Evolutionary conservation across 2,329 filamentous ascomycete species (phyloP), one percentile per base, ranked within the genome.

Genomic region (Trichoderma endophyticum): DNA sequence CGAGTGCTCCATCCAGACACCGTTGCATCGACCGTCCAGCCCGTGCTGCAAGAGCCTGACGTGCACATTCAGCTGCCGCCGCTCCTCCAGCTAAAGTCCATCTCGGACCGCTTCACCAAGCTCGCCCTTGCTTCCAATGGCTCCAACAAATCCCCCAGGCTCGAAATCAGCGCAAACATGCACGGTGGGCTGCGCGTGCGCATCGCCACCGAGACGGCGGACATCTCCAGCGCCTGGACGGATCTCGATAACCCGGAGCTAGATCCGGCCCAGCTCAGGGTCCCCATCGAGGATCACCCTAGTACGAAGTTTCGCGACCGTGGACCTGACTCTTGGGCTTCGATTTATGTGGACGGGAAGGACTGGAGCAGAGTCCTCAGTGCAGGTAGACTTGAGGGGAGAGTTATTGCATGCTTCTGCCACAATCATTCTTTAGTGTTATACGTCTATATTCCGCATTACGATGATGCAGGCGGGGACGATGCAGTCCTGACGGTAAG

Each of bases 321-420:
- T 24, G 93, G 93, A 15, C 93, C 94, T 15, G 90, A 94, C 73
- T 90, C 90, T 60, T 98, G 95, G 94, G 93, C 94, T 1, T 94
- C 89, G 28, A 95, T 98, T 43, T 87, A 93, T 68, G 94, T 98
- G 28, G 96, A 98, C 82, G 96, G 94, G 39, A 92, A 90, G 80
- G 96, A 99, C 80, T 98, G 96, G 95, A 94, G 94, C 36, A 90
- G 89, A 75, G 95, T 98, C n/a, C 85, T 99, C 75, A 97, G 94
- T 80, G 95, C 98, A 14, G 95, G 95, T 1, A 87, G 95, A 65
- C 83, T 98, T 34, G 95, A 96, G 76, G 95, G 94, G 1, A 88
- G 94, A 75, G 95, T 98, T 66, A 96, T 98, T 84, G 96, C 95
- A 71, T 98, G 95, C 79, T 94, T 97, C 80, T 90, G 90, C 51